Evolutionary conservation across 768 basidiomycete genomes (phyloP).

Genomic region (Rhizopogon rudus): DNA sequence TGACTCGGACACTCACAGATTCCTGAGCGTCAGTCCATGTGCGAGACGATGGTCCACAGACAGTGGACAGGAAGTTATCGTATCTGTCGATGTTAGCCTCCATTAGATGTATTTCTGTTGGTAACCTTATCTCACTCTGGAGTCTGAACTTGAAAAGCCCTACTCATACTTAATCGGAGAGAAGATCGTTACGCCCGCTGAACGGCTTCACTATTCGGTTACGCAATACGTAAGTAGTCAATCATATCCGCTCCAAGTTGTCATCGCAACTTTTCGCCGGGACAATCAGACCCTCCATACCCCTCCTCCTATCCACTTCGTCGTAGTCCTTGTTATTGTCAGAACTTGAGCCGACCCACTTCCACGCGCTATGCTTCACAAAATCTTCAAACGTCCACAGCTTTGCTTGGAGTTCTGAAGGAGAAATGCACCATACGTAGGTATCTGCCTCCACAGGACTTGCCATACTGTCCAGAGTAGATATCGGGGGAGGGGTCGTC

Average conservation of each 20-base stretch:
- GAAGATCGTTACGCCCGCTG: no score
- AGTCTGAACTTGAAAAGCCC: no score
- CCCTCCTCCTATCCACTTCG: conserved; percentile 49
- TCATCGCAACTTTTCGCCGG: not conserved
- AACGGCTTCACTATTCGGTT: no score
- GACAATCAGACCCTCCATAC: conserved; percentile 31
- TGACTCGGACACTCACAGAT: not conserved
- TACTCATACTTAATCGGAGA: no score
- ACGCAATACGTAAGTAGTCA: no score
- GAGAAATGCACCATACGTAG: conserved; percentile 59
- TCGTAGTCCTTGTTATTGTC: conserved; percentile 34
- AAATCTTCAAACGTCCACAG: conserved; percentile 87
- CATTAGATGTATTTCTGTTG: not conserved
- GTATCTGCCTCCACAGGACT: conserved; percentile 50
- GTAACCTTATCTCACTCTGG: no score
- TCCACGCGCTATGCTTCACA: conserved; percentile 66
- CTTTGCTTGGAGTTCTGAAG: conserved; percentile 43
- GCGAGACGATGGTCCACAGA: conserved; percentile 24
- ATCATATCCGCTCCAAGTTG: no score
- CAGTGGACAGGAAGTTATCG: conserved; percentile 31
- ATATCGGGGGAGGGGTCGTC: conserved; percentile 37
- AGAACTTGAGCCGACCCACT: conserved; percentile 58
- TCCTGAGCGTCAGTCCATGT: conserved; percentile 6
- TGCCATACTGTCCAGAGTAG: conserved; percentile 28
- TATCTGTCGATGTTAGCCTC: conserved; percentile 18